A percentile compares a stretch with the other conserved stretches of the same genome.
phyloP scores from a whole-genome alignment of 2,329 filamentous ascomycete species.

The Exophiala mesophila region DNA sequence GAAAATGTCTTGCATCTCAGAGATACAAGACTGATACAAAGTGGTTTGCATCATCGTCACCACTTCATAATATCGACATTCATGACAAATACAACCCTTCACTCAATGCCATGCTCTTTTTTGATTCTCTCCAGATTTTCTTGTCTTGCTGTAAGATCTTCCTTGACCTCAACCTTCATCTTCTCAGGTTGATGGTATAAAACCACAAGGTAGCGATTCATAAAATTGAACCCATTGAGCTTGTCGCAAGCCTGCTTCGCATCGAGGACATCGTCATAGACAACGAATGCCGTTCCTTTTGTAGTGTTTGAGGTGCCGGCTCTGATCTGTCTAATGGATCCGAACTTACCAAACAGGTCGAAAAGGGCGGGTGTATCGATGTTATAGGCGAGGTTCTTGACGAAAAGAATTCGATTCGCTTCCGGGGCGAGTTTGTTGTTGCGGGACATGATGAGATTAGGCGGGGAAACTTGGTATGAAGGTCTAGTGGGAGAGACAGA shows the following conservation, averaged over 20 bases:
- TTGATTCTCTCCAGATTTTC: slow-evolving; percentile 98
- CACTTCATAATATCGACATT: background rate
- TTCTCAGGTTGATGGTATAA: slow-evolving; percentile 74
- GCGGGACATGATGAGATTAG: slow-evolving; percentile 20
- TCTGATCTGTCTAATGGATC: slow-evolving; percentile 93
- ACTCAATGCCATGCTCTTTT: slow-evolving; percentile 97
- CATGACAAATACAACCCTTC: too few species aligned
- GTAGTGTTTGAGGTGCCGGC: slow-evolving; percentile 96
- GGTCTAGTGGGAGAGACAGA: too few species aligned
- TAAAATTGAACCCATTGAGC: slow-evolving; percentile 99
- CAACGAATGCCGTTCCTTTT: slow-evolving; percentile 97
- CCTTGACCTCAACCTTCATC: slow-evolving; percentile 74
- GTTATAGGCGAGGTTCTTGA: slow-evolving; percentile 99
- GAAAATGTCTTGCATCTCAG: too few species aligned
- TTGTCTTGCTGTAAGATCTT: slow-evolving; percentile 88
- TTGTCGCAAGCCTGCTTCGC: slow-evolving; percentile 99
- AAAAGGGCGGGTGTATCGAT: slow-evolving; percentile 97
- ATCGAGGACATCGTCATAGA: slow-evolving; percentile 99
- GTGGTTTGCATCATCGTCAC: background rate
- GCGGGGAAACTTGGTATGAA: background rate
- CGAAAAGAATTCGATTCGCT: slow-evolving; percentile 99
- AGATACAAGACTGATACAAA: background rate
- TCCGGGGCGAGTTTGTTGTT: slow-evolving; percentile 85
- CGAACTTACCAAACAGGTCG: slow-evolving; percentile 97
- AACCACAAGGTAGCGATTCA: slow-evolving; percentile 95